A percentile compares a stretch with the other conserved stretches of the same genome.
Conservation (phyloP, 164 flowering plant genomes). For the Vitis amurensis region DNA sequence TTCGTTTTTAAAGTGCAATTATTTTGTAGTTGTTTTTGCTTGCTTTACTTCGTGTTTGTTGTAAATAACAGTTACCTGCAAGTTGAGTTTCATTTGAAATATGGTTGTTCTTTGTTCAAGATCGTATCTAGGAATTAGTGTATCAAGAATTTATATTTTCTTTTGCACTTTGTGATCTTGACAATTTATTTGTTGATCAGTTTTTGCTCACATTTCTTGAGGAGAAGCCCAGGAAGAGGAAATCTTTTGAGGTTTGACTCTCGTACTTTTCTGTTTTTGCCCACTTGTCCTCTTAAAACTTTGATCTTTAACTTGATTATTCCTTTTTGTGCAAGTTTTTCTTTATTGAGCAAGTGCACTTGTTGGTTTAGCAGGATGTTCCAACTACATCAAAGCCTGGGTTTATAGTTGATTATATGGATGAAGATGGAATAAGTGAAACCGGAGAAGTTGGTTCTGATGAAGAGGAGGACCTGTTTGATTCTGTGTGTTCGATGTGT, state of each 20-base stretch:
- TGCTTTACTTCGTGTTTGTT: no score
- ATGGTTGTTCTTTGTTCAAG: no score
- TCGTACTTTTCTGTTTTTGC: neutral
- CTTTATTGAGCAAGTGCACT: neutral
- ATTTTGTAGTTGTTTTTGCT: no score
- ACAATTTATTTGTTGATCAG: constrained; percentile 37
- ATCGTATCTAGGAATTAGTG: no score
- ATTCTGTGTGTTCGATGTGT: constrained; percentile 77
- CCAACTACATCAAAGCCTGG: constrained; percentile 7
- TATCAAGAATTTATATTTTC: no score
- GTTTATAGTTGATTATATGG: constrained; percentile 42
- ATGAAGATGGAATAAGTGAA: constrained; percentile 29
- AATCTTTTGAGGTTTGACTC: constrained; percentile 50
- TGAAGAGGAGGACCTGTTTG: constrained; percentile 51
- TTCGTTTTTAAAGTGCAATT: no score
- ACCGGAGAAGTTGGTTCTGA: constrained; percentile 36
- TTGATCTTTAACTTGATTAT: neutral
- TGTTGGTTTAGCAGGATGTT: constrained; percentile 21
- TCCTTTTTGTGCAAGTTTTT: neutral
- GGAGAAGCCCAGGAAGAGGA: constrained; percentile 51
- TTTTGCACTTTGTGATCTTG: neutral
- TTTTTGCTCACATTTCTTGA: constrained; percentile 44
- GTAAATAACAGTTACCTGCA: no score
- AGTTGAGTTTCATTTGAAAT: no score
- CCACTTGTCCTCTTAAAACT: neutral